These are phyloP conservation scores for Xylariaceae sp. DNA, from an alignment of 2,329 filamentous ascomycete genomes.

Conservation along the genomic window DNA sequence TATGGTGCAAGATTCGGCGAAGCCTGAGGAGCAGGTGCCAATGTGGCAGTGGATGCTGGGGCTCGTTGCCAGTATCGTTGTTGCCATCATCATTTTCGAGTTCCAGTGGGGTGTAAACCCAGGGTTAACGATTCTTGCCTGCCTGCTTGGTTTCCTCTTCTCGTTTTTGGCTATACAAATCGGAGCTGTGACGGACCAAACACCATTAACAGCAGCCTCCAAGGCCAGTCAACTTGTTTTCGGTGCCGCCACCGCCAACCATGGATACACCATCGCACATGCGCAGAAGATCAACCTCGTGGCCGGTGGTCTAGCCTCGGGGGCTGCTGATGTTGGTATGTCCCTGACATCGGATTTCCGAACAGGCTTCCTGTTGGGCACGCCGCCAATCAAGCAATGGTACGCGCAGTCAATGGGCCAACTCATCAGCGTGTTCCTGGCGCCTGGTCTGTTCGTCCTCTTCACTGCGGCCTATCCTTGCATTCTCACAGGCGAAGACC, in stretches of 20 bases:
- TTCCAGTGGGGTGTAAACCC: constrained; percentile 55
- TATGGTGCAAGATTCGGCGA: constrained; percentile 49
- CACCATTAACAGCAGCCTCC: constrained; percentile 63
- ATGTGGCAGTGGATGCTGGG: constrained; percentile 52
- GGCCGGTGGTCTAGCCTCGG: constrained; percentile 56
- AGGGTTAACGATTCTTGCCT: constrained; percentile 54
- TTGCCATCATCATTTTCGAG: constrained; percentile 49
- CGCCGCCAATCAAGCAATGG: constrained; percentile 64
- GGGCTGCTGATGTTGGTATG: constrained; percentile 53
- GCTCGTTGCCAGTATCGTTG: constrained; percentile 46
- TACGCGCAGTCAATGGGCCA: constrained; percentile 63
- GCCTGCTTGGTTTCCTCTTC: constrained; percentile 59
- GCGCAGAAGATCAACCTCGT: constrained; percentile 66
- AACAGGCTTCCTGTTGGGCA: constrained; percentile 64
- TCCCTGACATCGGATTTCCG: constrained; percentile 63
- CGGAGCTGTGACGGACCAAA: constrained; percentile 58
- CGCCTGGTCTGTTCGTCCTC: constrained; percentile 65
- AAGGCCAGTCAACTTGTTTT: constrained; percentile 69
- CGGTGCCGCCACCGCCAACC: constrained; percentile 59
- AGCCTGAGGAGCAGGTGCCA: constrained; percentile 45
- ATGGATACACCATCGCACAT: constrained; percentile 45
- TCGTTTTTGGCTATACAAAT: constrained; percentile 61
- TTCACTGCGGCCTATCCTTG: constrained; percentile 69
- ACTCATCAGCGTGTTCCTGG: constrained; percentile 63
- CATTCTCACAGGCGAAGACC: constrained; percentile 50